Percentiles rank a stretch among this genome's conserved stretches.
These are phyloP conservation scores for Tolypocladium sp. DNA, from an alignment of 2,329 filamentous ascomycete species.

Conservation along the genomic window DNA sequence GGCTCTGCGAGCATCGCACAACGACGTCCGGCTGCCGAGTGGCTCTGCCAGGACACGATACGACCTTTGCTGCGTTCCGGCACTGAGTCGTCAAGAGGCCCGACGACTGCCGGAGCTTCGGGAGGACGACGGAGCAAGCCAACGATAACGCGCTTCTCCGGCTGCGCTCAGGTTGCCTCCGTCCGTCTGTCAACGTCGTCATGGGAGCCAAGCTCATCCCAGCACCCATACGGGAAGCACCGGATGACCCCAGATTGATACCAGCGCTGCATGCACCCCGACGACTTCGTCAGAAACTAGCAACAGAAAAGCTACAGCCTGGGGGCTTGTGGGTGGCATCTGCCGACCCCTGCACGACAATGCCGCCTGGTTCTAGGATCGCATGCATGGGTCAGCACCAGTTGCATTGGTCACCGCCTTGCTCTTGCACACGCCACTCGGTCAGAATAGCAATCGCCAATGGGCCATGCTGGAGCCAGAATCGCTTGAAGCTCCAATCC, in stretches of 20 bases:
- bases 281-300: background rate
- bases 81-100: background rate
- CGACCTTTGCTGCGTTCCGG: too few relatives aligned
- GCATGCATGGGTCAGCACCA: background rate
- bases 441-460: background rate
- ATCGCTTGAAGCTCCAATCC: background rate
- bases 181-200: background rate
- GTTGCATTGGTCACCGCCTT: background rate
- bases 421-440: background rate
- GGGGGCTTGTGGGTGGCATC: background rate
- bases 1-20: background rate
- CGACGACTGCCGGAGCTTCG: background rate
- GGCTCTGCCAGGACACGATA: background rate
- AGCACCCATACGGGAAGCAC: background rate
- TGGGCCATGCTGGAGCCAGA: background rate
- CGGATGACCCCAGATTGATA: background rate
- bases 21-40: background rate
- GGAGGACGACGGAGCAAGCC: background rate
- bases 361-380: background rate
- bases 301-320: background rate
- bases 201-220: background rate
- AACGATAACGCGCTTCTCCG: background rate
- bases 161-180: background rate
- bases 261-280: background rate
- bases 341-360: background rate